Percentiles rank a stretch among this genome's conserved stretches.
Conservation (phyloP, 2,329 filamentous ascomycete species). For the Aspergillus sp. region DNA sequence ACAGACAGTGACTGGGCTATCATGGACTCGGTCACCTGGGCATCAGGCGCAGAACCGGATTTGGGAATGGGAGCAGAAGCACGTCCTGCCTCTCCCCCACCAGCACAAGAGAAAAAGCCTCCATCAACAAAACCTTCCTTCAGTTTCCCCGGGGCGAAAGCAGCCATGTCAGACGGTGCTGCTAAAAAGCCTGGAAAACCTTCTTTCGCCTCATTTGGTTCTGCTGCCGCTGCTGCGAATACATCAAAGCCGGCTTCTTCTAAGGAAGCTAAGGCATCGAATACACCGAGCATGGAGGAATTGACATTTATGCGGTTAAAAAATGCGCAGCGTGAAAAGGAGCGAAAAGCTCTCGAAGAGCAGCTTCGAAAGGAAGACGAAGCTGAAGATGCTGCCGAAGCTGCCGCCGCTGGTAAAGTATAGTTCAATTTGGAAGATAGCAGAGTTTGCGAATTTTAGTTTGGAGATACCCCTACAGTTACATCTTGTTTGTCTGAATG, state of each 20-base stretch:
- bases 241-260: constrained; percentile 22
- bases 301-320: constrained; percentile 51
- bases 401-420: constrained; percentile 13
- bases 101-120: constrained; percentile 11
- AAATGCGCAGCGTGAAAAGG: constrained; percentile 49
- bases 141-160: constrained; percentile 29
- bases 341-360: constrained; percentile 48
- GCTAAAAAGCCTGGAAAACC: constrained; percentile 27
- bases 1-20: constrained; percentile 39
- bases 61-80: constrained; percentile 17
- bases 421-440: constrained; percentile 1
- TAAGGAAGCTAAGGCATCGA: constrained; percentile 17
- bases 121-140: constrained; percentile 21
- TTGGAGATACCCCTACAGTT: constrained; percentile 18
- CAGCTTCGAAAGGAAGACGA: constrained; percentile 47
- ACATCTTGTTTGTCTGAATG: not conserved
- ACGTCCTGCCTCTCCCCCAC: constrained; percentile 10
- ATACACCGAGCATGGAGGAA: constrained; percentile 38
- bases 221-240: constrained; percentile 23
- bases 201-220: constrained; percentile 37
- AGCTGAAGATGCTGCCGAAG: constrained; percentile 31
- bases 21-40: constrained; percentile 52
- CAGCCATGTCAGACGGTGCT: constrained; percentile 9
- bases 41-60: constrained; percentile 47
- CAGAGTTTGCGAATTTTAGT: not conserved